These are phyloP conservation scores for Xylaria sp. DNA, from an alignment of 2,329 filamentous ascomycete genomes.

Conservation along the genomic window DNA sequence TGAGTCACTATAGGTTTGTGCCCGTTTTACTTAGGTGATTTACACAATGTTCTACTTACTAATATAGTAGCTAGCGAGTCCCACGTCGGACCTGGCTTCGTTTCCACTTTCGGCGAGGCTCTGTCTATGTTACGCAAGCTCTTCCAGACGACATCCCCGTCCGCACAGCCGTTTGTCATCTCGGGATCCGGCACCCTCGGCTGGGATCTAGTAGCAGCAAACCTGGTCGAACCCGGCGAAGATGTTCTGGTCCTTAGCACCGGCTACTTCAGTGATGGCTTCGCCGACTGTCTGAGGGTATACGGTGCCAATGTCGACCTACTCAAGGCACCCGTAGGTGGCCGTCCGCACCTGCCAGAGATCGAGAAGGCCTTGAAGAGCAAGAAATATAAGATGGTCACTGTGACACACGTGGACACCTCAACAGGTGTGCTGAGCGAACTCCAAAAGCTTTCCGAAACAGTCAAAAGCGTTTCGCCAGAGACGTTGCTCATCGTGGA, in stretches of 20 bases:
- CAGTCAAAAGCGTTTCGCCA: constrained; percentile 84
- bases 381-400: constrained; percentile 93
- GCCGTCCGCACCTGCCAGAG: constrained; percentile 81
- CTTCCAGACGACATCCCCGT: constrained; percentile 83
- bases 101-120: constrained; percentile 87
- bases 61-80: constrained; percentile 68
- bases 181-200: constrained; percentile 94
- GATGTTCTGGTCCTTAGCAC: constrained; percentile 91
- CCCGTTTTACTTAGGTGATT: constrained; percentile 24
- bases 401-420: constrained; percentile 95
- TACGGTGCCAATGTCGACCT: constrained; percentile 92
- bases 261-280: constrained; percentile 95
- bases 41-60: not conserved
- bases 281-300: constrained; percentile 86
- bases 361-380: constrained; percentile 86
- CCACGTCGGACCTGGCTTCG: constrained; percentile 87
- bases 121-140: constrained; percentile 87
- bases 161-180: constrained; percentile 88
- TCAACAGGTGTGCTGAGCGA: constrained; percentile 95
- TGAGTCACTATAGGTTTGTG: constrained; percentile 86
- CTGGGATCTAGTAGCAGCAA: constrained; percentile 96
- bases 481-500: constrained; percentile 92
- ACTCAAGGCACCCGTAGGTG: constrained; percentile 85
- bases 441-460: constrained; percentile 78
- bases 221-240: constrained; percentile 86